These are phyloP conservation scores for Penicillium samsonianum DNA, from an alignment of 495 filamentous ascomycete species.

Conservation along the genomic window DNA sequence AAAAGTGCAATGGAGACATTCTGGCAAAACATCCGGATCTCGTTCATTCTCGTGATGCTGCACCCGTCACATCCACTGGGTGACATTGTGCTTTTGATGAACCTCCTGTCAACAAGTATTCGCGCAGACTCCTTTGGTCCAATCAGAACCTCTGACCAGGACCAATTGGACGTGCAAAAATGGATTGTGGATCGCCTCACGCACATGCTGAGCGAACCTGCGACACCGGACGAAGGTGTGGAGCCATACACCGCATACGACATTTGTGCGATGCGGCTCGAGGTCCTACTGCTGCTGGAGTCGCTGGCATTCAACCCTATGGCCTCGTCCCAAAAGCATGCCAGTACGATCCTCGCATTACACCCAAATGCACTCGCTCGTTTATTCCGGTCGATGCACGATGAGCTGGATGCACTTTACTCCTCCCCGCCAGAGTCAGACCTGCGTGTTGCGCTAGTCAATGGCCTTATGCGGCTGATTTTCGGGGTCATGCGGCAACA, in stretches of 20 bases:
- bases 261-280: conserved; percentile 56
- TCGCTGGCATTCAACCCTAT: conserved; percentile 46
- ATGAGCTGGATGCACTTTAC: conserved; percentile 63
- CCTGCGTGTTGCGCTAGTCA: conserved; percentile 53
- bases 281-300: conserved; percentile 58
- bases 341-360: conserved; percentile 52
- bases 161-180: conserved; percentile 56
- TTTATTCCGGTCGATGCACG: conserved; percentile 63
- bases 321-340: conserved; percentile 44
- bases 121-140: conserved; percentile 60
- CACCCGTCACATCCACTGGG: conserved; percentile 57
- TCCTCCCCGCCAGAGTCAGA: conserved; percentile 45
- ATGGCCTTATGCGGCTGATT: conserved; percentile 61
- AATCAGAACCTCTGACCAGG: conserved; percentile 51
- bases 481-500: conserved; percentile 57
- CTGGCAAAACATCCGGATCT: conserved; percentile 61
- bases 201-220: conserved; percentile 58
- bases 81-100: conserved; percentile 59
- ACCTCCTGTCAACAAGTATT: conserved; percentile 61
- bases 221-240: conserved; percentile 48
- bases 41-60: conserved; percentile 66
- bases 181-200: conserved; percentile 63
- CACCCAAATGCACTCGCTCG: conserved; percentile 59
- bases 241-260: conserved; percentile 50
- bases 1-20: conserved; percentile 49